A percentile compares a stretch with the other conserved stretches of the same genome.
phyloP scores from a whole-genome alignment of 257 asterid species.

The Cruciata laevipes region DNA sequence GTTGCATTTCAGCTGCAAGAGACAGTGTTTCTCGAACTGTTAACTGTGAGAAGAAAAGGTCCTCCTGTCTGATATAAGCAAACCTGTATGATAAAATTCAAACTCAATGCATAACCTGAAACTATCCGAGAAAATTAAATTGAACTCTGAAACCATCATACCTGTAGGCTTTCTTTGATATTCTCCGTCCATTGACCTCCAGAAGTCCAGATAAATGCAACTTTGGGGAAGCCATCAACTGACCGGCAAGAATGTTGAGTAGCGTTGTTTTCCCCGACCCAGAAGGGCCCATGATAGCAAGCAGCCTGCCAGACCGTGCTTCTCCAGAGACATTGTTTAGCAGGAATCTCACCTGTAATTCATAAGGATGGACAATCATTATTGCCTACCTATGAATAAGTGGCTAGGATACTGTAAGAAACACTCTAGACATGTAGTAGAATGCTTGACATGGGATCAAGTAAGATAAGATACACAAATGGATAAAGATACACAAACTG shows the following conservation, averaged over 20 bases:
- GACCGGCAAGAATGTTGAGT: conserved; percentile 91
- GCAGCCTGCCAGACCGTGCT: conserved; percentile 89
- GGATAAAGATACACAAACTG: not conserved
- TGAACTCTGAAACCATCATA: conserved; percentile 14
- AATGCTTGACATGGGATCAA: not conserved
- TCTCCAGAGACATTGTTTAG: conserved; percentile 79
- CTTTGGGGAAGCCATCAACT: conserved; percentile 62
- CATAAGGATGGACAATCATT: not conserved
- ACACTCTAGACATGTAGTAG: not conserved
- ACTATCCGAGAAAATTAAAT: not conserved
- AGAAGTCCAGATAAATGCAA: conserved; percentile 79
- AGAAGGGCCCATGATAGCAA: conserved; percentile 97
- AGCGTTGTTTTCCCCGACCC: conserved; percentile 98
- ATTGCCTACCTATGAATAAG: not conserved
- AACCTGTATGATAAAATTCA: conserved; percentile 43
- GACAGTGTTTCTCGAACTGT: conserved; percentile 93
- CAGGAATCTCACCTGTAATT: conserved; percentile 60
- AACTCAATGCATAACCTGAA: not conserved
- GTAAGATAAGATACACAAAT: not conserved
- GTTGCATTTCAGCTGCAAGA: conserved; percentile 96
- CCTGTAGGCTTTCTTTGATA: conserved; percentile 67
- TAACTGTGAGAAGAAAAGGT: conserved; percentile 92
- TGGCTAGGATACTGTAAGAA: not conserved
- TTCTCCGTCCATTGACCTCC: conserved; percentile 72
- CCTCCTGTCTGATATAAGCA: conserved; percentile 92